Conservation (phyloP, 768 basidiomycete genomes). For the Roridomyces roridus region DNA sequence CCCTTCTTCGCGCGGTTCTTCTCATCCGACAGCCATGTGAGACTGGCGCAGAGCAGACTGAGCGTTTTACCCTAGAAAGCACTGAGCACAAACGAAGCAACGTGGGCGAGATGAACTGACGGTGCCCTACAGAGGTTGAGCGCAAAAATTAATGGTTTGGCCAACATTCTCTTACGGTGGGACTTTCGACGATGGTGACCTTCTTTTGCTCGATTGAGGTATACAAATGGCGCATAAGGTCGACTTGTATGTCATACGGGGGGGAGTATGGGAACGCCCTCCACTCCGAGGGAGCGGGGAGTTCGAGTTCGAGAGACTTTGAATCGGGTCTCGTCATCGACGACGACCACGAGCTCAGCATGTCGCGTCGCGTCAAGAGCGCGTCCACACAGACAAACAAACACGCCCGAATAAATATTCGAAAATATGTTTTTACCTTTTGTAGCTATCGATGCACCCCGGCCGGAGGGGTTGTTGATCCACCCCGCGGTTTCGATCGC, state of each 20-base stretch:
- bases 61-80: constrained; percentile 96
- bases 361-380: too few species aligned
- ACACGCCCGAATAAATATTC: too few species aligned
- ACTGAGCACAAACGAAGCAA: too few species aligned
- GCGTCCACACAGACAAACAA: too few species aligned
- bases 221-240: constrained; percentile 91
- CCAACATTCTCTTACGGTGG: constrained; percentile 61
- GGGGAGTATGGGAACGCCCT: constrained; percentile 83
- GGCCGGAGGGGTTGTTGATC: too few species aligned
- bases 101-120: not conserved
- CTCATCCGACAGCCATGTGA: constrained; percentile 80
- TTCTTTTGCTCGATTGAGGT: constrained; percentile 73
- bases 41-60: constrained; percentile 74
- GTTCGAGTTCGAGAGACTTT: too few species aligned
- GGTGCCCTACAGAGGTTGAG: too few species aligned
- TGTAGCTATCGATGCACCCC: too few species aligned
- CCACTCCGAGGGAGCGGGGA: constrained; percentile 73
- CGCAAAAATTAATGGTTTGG: not conserved
- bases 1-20: constrained; percentile 73
- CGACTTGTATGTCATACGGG: constrained; percentile 84
- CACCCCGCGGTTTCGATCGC: too few species aligned
- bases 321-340: too few species aligned
- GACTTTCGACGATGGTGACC: constrained; percentile 87
- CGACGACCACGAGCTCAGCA: too few species aligned
- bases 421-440: too few species aligned